Conservation (phyloP, 164 flowering plant genomes). For the Saururus chinensis region DNA sequence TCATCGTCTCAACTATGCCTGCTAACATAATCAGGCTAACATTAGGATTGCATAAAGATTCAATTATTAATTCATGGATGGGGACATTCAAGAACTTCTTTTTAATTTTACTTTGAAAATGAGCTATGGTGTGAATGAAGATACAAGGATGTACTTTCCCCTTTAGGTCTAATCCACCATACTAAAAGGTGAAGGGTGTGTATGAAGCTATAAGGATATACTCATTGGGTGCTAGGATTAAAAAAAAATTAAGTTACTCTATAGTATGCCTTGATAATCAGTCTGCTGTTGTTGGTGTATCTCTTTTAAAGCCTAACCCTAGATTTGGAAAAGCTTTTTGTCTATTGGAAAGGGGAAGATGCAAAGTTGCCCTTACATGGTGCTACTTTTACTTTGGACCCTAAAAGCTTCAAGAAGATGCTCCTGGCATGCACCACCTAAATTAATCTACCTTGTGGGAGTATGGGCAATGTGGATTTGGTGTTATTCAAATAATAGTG, state of each 20-base stretch:
- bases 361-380: background rate
- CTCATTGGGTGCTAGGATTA: background rate
- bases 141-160: background rate
- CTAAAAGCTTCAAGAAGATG: no score
- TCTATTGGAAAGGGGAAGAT: background rate
- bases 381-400: background rate
- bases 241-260: background rate
- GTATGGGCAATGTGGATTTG: background rate
- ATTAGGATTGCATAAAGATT: background rate
- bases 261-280: background rate
- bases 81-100: background rate
- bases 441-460: background rate
- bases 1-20: background rate
- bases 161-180: background rate
- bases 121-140: background rate
- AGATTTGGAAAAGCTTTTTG: background rate
- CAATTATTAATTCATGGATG: background rate
- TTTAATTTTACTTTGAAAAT: background rate
- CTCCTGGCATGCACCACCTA: background rate
- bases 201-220: no score
- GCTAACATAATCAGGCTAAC: background rate
- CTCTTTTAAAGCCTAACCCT: background rate
- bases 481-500: background rate
- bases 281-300: background rate
- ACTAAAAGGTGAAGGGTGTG: background rate